Percentiles rank a stretch among this genome's conserved stretches.
These are phyloP conservation scores for Suzukiozyma palmioleophila DNA, from an alignment of 1,139 yeast species.

Conservation along the genomic window DNA sequence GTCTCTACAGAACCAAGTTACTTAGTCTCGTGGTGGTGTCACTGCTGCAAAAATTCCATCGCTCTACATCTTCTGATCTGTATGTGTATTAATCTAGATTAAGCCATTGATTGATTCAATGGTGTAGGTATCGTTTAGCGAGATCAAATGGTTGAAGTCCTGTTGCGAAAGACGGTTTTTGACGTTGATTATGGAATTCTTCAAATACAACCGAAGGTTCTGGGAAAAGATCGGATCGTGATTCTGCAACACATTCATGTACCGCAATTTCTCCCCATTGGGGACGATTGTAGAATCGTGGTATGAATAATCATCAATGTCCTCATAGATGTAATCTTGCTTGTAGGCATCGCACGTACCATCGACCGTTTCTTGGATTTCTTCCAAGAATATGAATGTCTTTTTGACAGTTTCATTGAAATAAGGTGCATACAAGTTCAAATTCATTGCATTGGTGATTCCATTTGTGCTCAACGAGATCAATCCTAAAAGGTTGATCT, in stretches of 20 bases:
- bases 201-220: constrained; percentile 30
- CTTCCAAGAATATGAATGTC: constrained; percentile 65
- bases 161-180: constrained; percentile 16
- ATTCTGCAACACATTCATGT: constrained; percentile 38
- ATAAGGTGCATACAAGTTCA: constrained; percentile 20
- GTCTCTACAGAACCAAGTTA: too few relatives aligned
- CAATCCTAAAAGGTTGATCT: constrained; percentile 58
- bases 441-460: constrained; percentile 17
- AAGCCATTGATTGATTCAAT: constrained; percentile 23
- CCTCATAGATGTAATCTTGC: constrained; percentile 51
- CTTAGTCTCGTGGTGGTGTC: too few relatives aligned
- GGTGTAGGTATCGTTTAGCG: constrained; percentile 29
- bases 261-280: constrained; percentile 57
- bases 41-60: too few relatives aligned
- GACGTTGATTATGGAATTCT: constrained; percentile 17
- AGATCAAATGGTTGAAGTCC: constrained; percentile 25
- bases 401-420: constrained; percentile 42
- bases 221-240: constrained; percentile 59
- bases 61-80: too few relatives aligned
- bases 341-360: constrained; percentile 67
- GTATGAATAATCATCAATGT: constrained; percentile 45
- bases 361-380: constrained; percentile 54
- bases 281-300: constrained; percentile 44
- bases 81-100: neutral
- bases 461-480: constrained; percentile 35